A percentile compares a stretch with the other conserved stretches of the same genome.
Conservation (phyloP, 1,284 basidiomycete genomes). For the Apiotrichum siamense region DNA sequence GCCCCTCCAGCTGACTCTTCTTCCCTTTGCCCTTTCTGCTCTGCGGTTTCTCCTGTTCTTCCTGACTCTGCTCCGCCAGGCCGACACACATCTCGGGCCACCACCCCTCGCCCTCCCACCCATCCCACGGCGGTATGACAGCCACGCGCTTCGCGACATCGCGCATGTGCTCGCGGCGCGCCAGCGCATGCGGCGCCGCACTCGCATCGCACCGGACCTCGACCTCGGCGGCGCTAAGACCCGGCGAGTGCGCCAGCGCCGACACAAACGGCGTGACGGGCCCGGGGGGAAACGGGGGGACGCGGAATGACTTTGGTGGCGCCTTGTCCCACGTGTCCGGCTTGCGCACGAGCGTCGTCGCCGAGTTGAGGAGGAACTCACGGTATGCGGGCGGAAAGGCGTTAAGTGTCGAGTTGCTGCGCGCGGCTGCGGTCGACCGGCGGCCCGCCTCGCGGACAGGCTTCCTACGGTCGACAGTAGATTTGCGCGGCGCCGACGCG, state of each 20-base stretch:
- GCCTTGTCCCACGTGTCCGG: neutral
- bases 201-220: constrained; percentile 2
- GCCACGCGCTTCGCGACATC: constrained; percentile 8
- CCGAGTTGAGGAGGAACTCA: constrained; percentile 6
- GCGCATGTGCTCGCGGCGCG: neutral
- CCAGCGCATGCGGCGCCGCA: neutral
- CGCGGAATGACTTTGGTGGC: neutral
- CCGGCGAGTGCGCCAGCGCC: constrained; percentile 14
- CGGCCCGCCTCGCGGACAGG: neutral
- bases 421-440: constrained; percentile 1
- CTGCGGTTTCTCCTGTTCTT: too few relatives aligned
- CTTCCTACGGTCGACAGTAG: too few relatives aligned
- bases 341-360: neutral
- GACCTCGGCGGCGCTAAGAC: neutral
- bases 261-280: constrained; percentile 29
- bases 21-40: constrained; percentile 29
- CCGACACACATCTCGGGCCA: constrained; percentile 36
- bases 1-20: too few relatives aligned
- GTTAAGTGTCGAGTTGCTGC: constrained; percentile 1
- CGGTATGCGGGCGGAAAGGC: constrained; percentile 9
- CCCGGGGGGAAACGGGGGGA: constrained; percentile 21
- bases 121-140: constrained; percentile 27
- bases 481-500: neutral
- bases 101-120: constrained; percentile 45
- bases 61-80: too few relatives aligned